Base-by-base conservation (phyloP, 2,329 filamentous ascomycete genomes). In the Pseudonectria buxi region DNA sequence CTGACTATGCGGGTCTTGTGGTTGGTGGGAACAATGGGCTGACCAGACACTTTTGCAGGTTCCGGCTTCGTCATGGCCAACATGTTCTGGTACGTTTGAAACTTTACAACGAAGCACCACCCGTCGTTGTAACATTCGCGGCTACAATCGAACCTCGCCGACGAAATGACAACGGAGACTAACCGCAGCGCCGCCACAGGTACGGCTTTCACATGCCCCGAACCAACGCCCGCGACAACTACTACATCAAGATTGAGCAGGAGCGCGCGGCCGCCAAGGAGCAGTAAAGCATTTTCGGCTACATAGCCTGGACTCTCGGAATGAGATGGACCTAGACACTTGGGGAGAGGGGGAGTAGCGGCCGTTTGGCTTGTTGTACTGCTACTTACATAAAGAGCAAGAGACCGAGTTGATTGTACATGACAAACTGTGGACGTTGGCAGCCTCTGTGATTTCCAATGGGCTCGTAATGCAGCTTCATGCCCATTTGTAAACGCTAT, bases 161-260 rank as follows among this genome's bases (percentile, higher is more conserved):
- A 9, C 28, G 16, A 26, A 22, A 26, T 14, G 10, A 14, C 10
- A 7, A 4, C 16, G 14, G 6, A 24, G 25, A 22, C 7, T 24
- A 12, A 14, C 16, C 16, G 38, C 43, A 53, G 24, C 51, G 32
- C 15, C 14, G 25, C 10, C 10, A 37, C 46, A 78, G 74, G 74
- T 74, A 78, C 68, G 74, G 75, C 58, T 79, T 58, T 66, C 75
- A 79, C 65, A 63, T 77, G 54, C 75, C 74, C 49, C 73, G 74
- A 59, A 76, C 71, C 54, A 58, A 68, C 54, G 67, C 65, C 46
- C 74, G 75, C 56, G 75, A 79, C 62, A 62, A 62, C 59, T 70
- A 67, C 69, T 78, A 78, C 67, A 59, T 60, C 61, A 67, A 74
- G 62, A 62, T 77, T 43, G 75, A 78, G 66, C 65, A 68, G 50